Percentiles rank a stretch among this genome's conserved stretches.
Conservation (phyloP, 2,329 filamentous ascomycete genomes). For the Colletotrichum chrysophilum region DNA sequence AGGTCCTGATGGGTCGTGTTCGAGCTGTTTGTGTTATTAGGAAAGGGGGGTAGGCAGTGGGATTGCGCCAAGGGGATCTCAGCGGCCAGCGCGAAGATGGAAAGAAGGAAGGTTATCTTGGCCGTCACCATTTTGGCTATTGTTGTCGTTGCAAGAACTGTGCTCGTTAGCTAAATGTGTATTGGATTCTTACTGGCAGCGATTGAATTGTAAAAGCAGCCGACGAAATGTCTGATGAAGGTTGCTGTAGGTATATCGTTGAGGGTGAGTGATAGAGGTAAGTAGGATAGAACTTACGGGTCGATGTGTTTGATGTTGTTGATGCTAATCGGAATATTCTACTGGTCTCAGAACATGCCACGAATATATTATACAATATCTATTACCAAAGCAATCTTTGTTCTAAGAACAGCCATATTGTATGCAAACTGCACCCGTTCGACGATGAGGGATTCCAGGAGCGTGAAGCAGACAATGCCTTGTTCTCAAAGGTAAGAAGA, state of each 20-base stretch:
- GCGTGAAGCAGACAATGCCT: not conserved
- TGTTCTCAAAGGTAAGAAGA: not conserved
- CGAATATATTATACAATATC: not conserved
- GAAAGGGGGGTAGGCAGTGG: not conserved
- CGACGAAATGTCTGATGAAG: not conserved
- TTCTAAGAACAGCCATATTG: not conserved
- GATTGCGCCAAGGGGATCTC: not conserved
- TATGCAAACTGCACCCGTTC: not conserved
- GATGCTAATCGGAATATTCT: not conserved
- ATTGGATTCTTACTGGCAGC: not conserved
- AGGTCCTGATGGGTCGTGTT: not conserved
- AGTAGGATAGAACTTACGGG: not conserved
- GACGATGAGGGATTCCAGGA: not conserved
- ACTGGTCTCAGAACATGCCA: not conserved
- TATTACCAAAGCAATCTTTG: not conserved
- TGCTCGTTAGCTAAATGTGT: not conserved
- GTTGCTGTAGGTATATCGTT: not conserved
- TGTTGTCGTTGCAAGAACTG: not conserved
- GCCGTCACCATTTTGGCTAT: not conserved
- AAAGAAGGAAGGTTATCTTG: not conserved
- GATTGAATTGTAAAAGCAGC: not conserved
- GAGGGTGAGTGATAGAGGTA: not conserved
- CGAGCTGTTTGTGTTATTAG: not conserved
- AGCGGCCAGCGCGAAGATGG: not conserved
- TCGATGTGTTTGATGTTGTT: not conserved